phyloP scores from a whole-genome alignment of 2,329 filamentous ascomycete species.

The Talaromyces sp. region DNA sequence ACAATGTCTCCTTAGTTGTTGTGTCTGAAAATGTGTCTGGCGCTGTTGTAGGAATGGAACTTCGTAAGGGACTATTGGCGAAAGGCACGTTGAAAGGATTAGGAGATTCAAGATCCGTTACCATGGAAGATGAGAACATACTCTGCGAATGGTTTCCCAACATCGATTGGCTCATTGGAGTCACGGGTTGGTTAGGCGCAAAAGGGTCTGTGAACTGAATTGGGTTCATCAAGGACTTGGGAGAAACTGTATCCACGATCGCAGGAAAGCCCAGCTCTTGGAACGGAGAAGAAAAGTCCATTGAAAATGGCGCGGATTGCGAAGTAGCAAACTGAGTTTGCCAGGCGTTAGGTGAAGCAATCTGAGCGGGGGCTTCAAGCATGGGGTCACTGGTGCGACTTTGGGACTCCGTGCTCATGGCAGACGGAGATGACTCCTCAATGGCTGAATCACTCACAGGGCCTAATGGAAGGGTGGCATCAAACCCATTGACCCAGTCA shows the following conservation, averaged over 20 bases:
- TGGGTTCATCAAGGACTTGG: conserved; percentile 67
- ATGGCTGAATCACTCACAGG: conserved; percentile 71
- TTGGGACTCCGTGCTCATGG: conserved; percentile 90
- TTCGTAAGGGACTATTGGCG: conserved; percentile 58
- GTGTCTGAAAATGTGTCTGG: conserved; percentile 63
- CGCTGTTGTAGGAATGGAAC: conserved; percentile 56
- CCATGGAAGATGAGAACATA: conserved; percentile 44
- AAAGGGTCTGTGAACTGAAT: conserved; percentile 64
- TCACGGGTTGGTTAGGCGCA: conserved; percentile 71
- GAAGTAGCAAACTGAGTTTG: conserved; percentile 57
- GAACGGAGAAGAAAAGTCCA: conserved; percentile 73
- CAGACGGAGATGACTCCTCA: conserved; percentile 90
- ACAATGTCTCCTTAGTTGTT: conserved; percentile 55
- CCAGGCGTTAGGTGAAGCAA: conserved; percentile 57
- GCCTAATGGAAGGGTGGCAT: conserved; percentile 67
- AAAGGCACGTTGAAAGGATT: conserved; percentile 45
- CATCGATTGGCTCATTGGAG: conserved; percentile 65
- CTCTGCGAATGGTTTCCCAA: conserved; percentile 59
- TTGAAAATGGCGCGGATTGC: conserved; percentile 65
- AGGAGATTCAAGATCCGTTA: conserved; percentile 41
- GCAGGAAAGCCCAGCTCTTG: conserved; percentile 61
- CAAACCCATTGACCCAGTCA: conserved; percentile 80
- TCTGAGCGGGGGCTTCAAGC: conserved; percentile 69
- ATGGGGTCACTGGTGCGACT: conserved; percentile 75
- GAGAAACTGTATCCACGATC: conserved; percentile 67